These are phyloP conservation scores for Pythium phragmitis DNA, from an alignment of 352 stramenopile genomes.

Conservation along the genomic window DNA sequence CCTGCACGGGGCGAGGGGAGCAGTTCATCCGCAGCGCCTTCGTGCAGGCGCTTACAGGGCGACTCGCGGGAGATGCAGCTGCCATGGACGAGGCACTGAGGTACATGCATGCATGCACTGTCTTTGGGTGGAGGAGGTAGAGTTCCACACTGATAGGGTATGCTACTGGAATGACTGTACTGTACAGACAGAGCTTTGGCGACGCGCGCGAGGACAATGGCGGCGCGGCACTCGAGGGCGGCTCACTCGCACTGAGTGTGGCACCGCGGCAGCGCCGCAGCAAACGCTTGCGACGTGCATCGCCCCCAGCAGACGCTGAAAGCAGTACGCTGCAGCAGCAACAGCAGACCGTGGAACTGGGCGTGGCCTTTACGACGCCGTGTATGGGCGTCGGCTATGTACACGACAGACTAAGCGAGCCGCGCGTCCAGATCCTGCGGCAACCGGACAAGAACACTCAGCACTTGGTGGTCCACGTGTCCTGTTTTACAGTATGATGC, in stretches of 20 bases:
- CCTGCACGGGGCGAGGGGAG: conserved; percentile 64
- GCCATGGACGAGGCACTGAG: conserved; percentile 4
- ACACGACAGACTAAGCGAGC: conserved; percentile 23
- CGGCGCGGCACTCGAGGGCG: conserved; percentile 50
- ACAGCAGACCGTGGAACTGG: conserved; percentile 36
- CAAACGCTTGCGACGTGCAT: not conserved
- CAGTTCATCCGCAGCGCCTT: conserved; percentile 62
- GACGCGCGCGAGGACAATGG: conserved; percentile 35
- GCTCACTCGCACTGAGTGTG: conserved; percentile 38
- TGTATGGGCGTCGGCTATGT: conserved; percentile 67
- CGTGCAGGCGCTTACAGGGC: conserved; percentile 30
- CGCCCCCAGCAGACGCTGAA: not conserved
- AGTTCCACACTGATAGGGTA: conserved; percentile 8
- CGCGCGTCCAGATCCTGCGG: conserved; percentile 53
- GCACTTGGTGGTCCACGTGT: conserved; percentile 22
- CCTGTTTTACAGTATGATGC: conserved; percentile 9
- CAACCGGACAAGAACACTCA: conserved; percentile 18
- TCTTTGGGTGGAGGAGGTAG: not conserved
- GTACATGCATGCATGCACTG: not conserved
- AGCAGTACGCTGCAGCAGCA: not conserved
- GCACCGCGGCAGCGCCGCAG: not conserved
- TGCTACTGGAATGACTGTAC: not conserved
- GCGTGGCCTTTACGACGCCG: conserved; percentile 59
- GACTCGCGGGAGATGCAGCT: conserved; percentile 33
- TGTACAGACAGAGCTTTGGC: conserved; percentile 26